Conservation (phyloP, 352 stramenopile species). For the Aphanomyces stellatus region DNA sequence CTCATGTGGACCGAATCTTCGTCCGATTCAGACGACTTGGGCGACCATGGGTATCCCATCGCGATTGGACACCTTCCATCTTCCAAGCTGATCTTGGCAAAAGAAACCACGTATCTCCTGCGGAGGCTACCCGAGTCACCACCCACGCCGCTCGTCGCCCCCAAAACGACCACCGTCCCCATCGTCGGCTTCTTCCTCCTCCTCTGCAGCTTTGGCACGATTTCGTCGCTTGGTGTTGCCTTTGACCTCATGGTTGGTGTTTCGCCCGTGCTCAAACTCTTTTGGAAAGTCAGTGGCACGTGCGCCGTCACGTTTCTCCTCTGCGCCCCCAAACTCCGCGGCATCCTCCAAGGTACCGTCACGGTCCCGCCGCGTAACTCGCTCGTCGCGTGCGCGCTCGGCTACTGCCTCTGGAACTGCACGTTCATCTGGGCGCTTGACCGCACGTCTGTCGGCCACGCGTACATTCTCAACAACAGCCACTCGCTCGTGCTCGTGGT, state of each 20-base stretch:
- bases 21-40: not conserved
- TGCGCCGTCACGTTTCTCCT: conserved; percentile 34
- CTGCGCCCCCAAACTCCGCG: conserved; percentile 20
- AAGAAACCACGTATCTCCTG: too few species aligned
- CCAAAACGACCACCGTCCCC: too few species aligned
- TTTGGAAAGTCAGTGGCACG: conserved; percentile 75
- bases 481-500: conserved; percentile 77
- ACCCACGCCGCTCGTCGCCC: too few species aligned
- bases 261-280: conserved; percentile 69
- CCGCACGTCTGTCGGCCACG: conserved; percentile 72
- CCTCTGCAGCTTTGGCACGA: conserved; percentile 55
- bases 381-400: conserved; percentile 25
- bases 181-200: conserved; percentile 63
- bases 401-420: conserved; percentile 26
- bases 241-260: conserved; percentile 54
- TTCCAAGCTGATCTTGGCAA: too few species aligned
- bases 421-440: conserved; percentile 71
- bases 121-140: too few species aligned
- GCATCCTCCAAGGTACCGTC: conserved; percentile 21
- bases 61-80: too few species aligned
- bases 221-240: conserved; percentile 67
- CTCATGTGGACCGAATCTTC: not conserved
- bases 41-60: too few species aligned
- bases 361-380: conserved; percentile 11
- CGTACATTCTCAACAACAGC: conserved; percentile 85